phyloP scores from a whole-genome alignment of 495 filamentous ascomycete species.

The Lepidopterella palustris region DNA sequence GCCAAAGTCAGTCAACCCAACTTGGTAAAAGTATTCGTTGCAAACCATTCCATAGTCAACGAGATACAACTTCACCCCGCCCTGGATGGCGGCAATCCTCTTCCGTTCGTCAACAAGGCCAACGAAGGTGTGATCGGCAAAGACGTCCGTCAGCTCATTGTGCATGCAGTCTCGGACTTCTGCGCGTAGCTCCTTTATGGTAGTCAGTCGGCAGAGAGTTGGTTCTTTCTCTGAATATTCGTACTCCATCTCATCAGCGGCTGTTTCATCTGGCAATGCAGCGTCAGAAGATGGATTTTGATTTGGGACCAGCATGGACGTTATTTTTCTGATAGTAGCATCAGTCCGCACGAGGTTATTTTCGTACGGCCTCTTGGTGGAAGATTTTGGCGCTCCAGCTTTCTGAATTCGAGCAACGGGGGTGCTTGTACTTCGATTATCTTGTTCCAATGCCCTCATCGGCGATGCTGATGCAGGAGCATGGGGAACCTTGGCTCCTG shows the following conservation, averaged over 20 bases:
- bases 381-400: slow-evolving; percentile 36
- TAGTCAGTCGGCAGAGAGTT: slow-evolving; percentile 63
- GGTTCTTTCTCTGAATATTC: slow-evolving; percentile 62
- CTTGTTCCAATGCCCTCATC: background rate
- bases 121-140: slow-evolving; percentile 87
- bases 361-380: slow-evolving; percentile 62
- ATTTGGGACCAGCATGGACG: slow-evolving; percentile 72
- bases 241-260: slow-evolving; percentile 54
- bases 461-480: background rate
- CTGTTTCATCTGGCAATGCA: slow-evolving; percentile 6
- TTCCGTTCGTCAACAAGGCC: slow-evolving; percentile 83
- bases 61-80: slow-evolving; percentile 85
- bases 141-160: slow-evolving; percentile 79
- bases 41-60: slow-evolving; percentile 88
- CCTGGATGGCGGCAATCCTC: slow-evolving; percentile 86
- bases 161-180: slow-evolving; percentile 80
- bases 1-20: slow-evolving; percentile 91
- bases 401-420: background rate
- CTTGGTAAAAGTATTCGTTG: slow-evolving; percentile 93
- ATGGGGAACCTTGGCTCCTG: slow-evolving; percentile 50
- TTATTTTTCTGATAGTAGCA: slow-evolving; percentile 86
- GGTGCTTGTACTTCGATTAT: background rate
- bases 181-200: slow-evolving; percentile 73
- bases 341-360: slow-evolving; percentile 90
- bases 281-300: slow-evolving; percentile 23